Evolutionary conservation across 129 eudicot genomes (phyloP).

Genomic region (Flaveria sonorensis): DNA sequence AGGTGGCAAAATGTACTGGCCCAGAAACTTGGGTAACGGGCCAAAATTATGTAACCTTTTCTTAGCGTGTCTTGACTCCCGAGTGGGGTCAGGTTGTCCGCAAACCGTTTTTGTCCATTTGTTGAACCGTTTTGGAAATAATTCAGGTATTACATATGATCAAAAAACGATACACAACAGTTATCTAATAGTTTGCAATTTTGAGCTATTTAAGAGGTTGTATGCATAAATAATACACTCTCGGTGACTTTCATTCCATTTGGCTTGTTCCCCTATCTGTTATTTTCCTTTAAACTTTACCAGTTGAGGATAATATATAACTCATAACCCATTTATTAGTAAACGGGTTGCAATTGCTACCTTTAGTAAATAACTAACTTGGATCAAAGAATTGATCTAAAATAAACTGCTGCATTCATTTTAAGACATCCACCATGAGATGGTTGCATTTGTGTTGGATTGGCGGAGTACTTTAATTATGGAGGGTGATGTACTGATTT

Average conservation of each 20-base stretch:
- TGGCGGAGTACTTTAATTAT: neutral
- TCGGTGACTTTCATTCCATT: neutral
- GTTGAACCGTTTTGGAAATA: neutral
- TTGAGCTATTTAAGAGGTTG: neutral
- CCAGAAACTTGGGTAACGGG: too few relatives aligned
- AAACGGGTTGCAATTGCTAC: too few relatives aligned
- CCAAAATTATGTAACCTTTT: too few relatives aligned
- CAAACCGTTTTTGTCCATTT: neutral
- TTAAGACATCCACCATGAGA: neutral
- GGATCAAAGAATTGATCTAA: neutral
- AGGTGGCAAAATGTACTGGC: too few relatives aligned
- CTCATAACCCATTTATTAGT: too few relatives aligned
- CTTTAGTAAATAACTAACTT: neutral
- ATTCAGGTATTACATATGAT: neutral
- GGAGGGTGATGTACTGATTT: constrained; percentile 13
- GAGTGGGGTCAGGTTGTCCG: neutral
- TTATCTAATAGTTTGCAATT: too few relatives aligned
- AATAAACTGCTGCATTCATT: neutral
- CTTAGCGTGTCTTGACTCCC: too few relatives aligned
- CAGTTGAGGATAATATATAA: too few relatives aligned
- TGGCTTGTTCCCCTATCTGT: neutral
- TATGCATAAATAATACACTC: neutral
- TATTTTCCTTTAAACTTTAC: neutral
- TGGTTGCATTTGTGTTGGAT: neutral
- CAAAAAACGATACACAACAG: neutral